A percentile compares a stretch with the other conserved stretches of the same genome.
phyloP scores from a whole-genome alignment of 768 basidiomycete genomes.

The Collybia sp. region DNA sequence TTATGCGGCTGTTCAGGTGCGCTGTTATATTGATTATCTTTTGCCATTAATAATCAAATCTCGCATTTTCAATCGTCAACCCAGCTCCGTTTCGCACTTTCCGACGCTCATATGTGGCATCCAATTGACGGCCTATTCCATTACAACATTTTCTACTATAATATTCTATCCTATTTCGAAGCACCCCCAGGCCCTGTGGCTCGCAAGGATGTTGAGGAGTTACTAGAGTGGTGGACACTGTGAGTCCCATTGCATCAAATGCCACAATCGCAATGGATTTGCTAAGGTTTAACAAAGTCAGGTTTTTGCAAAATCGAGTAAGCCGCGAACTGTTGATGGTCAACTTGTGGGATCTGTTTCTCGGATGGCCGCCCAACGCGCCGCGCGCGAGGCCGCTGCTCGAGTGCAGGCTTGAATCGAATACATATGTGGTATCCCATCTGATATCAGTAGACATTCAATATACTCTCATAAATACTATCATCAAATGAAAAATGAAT shows the following conservation, averaged over 20 bases:
- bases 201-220: background rate
- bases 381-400: too few relatives aligned
- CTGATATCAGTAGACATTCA: too few relatives aligned
- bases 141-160: constrained; percentile 10
- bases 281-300: too few relatives aligned
- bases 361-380: too few relatives aligned
- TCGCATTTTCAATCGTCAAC: background rate
- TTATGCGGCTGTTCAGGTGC: constrained; percentile 18
- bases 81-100: constrained; percentile 11
- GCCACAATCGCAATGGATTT: too few relatives aligned
- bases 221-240: constrained; percentile 3
- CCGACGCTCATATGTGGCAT: constrained; percentile 6
- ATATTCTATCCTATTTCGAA: constrained; percentile 11
- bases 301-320: too few relatives aligned
- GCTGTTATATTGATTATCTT: background rate
- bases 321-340: too few relatives aligned
- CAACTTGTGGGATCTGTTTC: too few relatives aligned
- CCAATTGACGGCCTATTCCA: constrained; percentile 9
- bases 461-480: too few relatives aligned
- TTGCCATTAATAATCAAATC: background rate
- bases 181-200: constrained; percentile 6
- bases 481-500: too few relatives aligned
- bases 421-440: too few relatives aligned
- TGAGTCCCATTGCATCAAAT: background rate
- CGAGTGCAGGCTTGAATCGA: too few relatives aligned